Conservation (phyloP, 768 basidiomycete species). For the Calocybe gangraenosa region DNA sequence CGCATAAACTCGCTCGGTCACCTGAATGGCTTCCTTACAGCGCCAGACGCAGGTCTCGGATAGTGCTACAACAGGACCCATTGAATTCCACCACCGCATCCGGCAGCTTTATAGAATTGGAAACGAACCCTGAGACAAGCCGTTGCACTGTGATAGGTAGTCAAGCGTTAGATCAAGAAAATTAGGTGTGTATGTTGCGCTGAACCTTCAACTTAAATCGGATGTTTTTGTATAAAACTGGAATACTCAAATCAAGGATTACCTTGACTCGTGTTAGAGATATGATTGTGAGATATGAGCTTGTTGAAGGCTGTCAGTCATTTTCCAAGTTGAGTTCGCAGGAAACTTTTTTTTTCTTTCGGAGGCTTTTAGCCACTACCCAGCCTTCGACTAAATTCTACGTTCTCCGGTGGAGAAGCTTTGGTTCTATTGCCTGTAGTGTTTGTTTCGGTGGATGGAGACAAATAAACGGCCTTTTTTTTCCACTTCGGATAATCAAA, state of each 20-base stretch:
- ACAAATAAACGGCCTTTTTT: slow-evolving; percentile 7
- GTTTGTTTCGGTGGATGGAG: background rate
- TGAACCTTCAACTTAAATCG: background rate
- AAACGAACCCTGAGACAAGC: slow-evolving; percentile 30
- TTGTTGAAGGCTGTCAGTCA: no score
- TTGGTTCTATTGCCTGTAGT: no score
- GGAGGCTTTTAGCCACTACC: no score
- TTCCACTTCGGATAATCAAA: background rate
- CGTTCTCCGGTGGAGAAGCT: no score
- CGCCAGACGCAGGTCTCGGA: slow-evolving; percentile 25
- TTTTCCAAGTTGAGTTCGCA: no score
- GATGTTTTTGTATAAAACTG: no score
- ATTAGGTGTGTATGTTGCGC: background rate
- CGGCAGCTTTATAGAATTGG: slow-evolving; percentile 37
- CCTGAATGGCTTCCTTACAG: slow-evolving; percentile 45
- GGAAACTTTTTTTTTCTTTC: no score
- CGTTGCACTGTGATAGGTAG: slow-evolving; percentile 26
- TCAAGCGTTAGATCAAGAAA: slow-evolving; percentile 10
- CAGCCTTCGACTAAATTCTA: no score
- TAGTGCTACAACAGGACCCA: slow-evolving; percentile 35
- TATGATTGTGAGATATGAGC: no score
- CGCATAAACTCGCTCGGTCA: slow-evolving; percentile 45
- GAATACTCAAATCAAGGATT: no score
- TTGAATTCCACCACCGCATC: slow-evolving; percentile 24
- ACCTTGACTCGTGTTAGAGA: no score